Percentiles rank a stretch among this genome's conserved stretches.
These are phyloP conservation scores for Kuraishia molischiana DNA, from an alignment of 805 yeast genomes.

Conservation along the genomic window DNA sequence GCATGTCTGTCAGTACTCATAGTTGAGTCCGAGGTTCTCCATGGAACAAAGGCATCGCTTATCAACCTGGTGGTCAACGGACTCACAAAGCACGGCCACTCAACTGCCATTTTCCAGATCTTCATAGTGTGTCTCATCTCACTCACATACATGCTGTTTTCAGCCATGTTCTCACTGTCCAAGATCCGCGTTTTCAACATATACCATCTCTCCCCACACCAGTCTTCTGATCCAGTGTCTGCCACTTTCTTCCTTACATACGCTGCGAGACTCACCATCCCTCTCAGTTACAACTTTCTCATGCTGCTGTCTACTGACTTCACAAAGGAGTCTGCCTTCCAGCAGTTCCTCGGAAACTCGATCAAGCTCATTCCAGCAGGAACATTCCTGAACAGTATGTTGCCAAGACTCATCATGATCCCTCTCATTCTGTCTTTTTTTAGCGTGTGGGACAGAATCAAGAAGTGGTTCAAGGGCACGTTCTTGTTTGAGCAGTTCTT, in stretches of 20 bases:
- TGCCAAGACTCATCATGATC: constrained; percentile 68
- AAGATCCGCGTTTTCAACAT: constrained; percentile 62
- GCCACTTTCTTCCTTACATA: constrained; percentile 72
- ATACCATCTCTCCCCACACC: constrained; percentile 60
- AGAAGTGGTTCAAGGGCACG: constrained; percentile 19
- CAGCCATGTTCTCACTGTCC: constrained; percentile 57
- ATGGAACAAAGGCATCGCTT: constrained; percentile 56
- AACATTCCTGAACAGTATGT: constrained; percentile 55
- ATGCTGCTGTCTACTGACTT: constrained; percentile 39
- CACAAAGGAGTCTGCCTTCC: constrained; percentile 38
- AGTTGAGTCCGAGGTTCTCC: constrained; percentile 67
- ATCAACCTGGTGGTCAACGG: constrained; percentile 33
- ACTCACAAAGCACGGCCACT: background rate
- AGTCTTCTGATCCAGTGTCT: constrained; percentile 65
- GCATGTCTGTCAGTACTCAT: constrained; percentile 39
- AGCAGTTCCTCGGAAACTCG: constrained; percentile 64
- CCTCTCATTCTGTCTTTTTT: constrained; percentile 59
- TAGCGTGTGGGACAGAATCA: constrained; percentile 57
- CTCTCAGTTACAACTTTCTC: constrained; percentile 70
- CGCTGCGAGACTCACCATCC: constrained; percentile 73
- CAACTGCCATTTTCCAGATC: constrained; percentile 14
- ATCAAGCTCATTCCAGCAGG: constrained; percentile 71
- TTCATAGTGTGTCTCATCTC: constrained; percentile 34
- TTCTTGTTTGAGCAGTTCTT: constrained; percentile 20
- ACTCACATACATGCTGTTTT: constrained; percentile 57